phyloP scores from a whole-genome alignment of 1,139 yeast species.

The Suhomyces maxii region DNA sequence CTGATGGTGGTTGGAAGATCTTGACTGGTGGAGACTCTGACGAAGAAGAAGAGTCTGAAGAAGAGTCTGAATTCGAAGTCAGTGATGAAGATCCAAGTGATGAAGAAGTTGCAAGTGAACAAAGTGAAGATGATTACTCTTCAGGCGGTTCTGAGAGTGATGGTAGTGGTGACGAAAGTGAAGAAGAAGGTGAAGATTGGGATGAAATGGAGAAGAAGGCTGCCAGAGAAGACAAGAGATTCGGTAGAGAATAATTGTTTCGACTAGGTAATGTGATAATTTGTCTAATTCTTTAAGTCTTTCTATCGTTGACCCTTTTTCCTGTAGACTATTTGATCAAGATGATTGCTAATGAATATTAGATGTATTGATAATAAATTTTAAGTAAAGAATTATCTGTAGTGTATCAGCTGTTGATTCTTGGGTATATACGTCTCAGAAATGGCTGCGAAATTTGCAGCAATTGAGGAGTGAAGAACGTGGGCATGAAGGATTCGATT shows the following conservation, averaged over 20 bases:
- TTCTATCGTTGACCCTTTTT: too few relatives aligned
- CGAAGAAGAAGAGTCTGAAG: constrained; percentile 62
- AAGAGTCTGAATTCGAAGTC: constrained; percentile 60
- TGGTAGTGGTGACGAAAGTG: constrained; percentile 40
- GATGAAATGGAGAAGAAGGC: constrained; percentile 73
- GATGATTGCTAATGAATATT: too few relatives aligned
- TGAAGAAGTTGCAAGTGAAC: constrained; percentile 64
- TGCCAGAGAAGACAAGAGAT: constrained; percentile 46
- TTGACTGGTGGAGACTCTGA: constrained; percentile 71
- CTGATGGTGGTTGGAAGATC: constrained; percentile 96
- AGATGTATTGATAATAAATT: too few relatives aligned
- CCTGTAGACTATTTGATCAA: too few relatives aligned
- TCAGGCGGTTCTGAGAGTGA: constrained; percentile 39
- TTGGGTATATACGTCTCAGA: too few relatives aligned
- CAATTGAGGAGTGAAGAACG: too few relatives aligned
- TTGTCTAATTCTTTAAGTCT: too few relatives aligned
- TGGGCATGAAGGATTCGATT: too few relatives aligned
- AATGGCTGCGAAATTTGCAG: too few relatives aligned
- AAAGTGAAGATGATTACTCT: constrained; percentile 44
- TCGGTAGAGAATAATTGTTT: constrained; percentile 25
- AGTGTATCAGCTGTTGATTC: too few relatives aligned
- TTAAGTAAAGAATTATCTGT: too few relatives aligned
- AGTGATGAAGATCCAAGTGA: constrained; percentile 72
- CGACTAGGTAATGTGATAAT: neutral
- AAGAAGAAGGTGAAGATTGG: constrained; percentile 70